Percentiles rank a stretch among this genome's conserved stretches.
These are phyloP conservation scores for Aureobasidium sp. DNA, from an alignment of 2,329 filamentous ascomycete genomes.

Conservation along the genomic window DNA sequence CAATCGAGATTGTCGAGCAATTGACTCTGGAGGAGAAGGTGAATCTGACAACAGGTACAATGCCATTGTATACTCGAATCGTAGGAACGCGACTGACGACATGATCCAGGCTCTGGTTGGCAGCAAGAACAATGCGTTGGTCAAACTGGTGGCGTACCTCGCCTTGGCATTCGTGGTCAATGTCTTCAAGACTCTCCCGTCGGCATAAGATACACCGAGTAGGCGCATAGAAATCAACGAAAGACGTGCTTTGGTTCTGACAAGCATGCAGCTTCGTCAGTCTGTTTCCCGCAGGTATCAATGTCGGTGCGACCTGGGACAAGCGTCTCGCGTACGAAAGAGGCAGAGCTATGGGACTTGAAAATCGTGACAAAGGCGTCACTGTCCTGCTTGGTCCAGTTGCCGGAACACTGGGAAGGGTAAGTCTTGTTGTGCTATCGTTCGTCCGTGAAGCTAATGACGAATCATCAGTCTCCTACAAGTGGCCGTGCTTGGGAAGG, in stretches of 20 bases:
- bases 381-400: conserved; percentile 39
- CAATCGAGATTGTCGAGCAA: conserved; percentile 26
- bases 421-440: conserved; percentile 33
- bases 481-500: conserved; percentile 41
- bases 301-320: conserved; percentile 32
- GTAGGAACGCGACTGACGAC: background rate
- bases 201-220: conserved; percentile 34
- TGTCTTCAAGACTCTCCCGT: conserved; percentile 33
- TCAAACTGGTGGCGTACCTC: conserved; percentile 29
- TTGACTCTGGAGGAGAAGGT: conserved; percentile 32
- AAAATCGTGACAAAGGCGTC: conserved; percentile 28
- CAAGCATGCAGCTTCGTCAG: conserved; percentile 54
- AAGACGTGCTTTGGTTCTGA: background rate
- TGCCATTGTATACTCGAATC: background rate
- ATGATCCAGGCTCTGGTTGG: conserved; percentile 19
- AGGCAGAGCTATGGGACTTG: conserved; percentile 28
- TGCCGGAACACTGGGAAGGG: conserved; percentile 37
- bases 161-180: conserved; percentile 31
- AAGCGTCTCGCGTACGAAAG: conserved; percentile 38
- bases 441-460: background rate
- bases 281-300: conserved; percentile 30
- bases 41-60: conserved; percentile 27
- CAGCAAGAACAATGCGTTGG: conserved; percentile 27
- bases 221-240: background rate
- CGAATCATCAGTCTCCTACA: conserved; percentile 21